Percentiles rank a stretch among this genome's conserved stretches.
Evolutionary conservation across 78 protist species (phyloP).

Genomic region (Dictyostelium firmibasis): DNA sequence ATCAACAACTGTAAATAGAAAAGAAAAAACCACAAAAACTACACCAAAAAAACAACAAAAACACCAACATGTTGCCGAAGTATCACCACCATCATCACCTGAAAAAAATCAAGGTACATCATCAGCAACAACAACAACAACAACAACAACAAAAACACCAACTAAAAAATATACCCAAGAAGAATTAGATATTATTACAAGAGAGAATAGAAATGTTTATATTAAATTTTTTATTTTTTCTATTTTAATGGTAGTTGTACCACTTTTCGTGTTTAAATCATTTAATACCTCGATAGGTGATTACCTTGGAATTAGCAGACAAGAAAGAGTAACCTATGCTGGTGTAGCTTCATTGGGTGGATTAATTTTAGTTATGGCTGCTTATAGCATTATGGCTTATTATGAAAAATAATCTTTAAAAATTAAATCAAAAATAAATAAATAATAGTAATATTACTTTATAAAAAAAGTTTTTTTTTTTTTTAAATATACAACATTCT

Average conservation of each 20-base stretch:
- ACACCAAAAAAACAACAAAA: background rate
- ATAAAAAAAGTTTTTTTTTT: background rate
- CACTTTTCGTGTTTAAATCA: background rate
- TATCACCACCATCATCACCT: background rate
- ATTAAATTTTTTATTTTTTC: constrained; percentile 51
- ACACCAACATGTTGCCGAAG: background rate
- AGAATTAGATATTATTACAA: background rate
- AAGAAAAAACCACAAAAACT: background rate
- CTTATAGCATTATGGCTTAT: constrained; percentile 55
- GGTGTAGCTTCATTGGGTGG: constrained; percentile 33
- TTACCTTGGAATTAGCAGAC: constrained; percentile 26
- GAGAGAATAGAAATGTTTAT: constrained; percentile 36
- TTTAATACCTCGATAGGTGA: constrained; percentile 10
- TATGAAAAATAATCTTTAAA: constrained; percentile 19
- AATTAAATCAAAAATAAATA: background rate
- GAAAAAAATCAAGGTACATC: background rate
- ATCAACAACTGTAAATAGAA: background rate
- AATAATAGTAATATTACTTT: background rate
- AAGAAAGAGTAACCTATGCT: constrained; percentile 50
- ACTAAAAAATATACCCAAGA: background rate
- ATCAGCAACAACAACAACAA: background rate
- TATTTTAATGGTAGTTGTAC: constrained; percentile 54
- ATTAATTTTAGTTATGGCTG: constrained; percentile 27
- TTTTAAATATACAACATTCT: background rate
- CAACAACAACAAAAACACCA: background rate